Base-by-base conservation (phyloP, 768 basidiomycete species). In the Boletus insuetus region DNA sequence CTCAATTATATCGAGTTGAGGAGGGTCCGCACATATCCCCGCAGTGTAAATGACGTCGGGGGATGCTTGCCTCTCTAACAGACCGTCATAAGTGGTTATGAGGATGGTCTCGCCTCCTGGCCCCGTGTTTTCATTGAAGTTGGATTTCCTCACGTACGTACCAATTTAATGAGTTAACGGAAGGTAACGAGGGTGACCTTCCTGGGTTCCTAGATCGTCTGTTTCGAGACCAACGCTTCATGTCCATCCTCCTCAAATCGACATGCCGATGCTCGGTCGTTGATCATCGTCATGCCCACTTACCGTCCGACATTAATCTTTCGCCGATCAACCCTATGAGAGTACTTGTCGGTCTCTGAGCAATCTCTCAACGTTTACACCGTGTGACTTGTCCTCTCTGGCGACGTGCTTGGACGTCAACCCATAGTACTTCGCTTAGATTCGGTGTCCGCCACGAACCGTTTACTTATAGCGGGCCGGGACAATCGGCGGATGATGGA, bases 381-480 rank as follows among this genome's bases (percentile, higher is more conserved):
- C 51, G 14, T 64, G 58, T 22, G 35, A 64, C 20, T n/a, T 62
- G 39, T 47, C 53, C 8, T 60, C 51, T 43, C 46, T 62, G 26
- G 55, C 3, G 51, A 58, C 29, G 44, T 39, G 38, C 12, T 16
- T n/a, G 38, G 38, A 39, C n/a, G 17, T 16, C 38, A 17, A 8
- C 37, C n/a, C 31, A 16, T 13, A 4, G 3, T 17, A 11, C 44
- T 54, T 14, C 29, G 6, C 34, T 37, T 63, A 22, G 22, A 53
- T 37, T 37, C 64, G 29, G 6, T 38, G 16, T 59, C 59, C 9
- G 54, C 63, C 17, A 46, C 38, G 22, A 60, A 60, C 9, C 63
- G 6, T 62, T 67, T 46, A 7, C 35, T 22, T 62, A 64, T 24
- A 47, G 34, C 19, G 57, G 55, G 22, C 55, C 60, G 29, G 45